Evolutionary conservation across 169 alveolate species (phyloP).

Genomic region (Amoebophrya sp.): DNA sequence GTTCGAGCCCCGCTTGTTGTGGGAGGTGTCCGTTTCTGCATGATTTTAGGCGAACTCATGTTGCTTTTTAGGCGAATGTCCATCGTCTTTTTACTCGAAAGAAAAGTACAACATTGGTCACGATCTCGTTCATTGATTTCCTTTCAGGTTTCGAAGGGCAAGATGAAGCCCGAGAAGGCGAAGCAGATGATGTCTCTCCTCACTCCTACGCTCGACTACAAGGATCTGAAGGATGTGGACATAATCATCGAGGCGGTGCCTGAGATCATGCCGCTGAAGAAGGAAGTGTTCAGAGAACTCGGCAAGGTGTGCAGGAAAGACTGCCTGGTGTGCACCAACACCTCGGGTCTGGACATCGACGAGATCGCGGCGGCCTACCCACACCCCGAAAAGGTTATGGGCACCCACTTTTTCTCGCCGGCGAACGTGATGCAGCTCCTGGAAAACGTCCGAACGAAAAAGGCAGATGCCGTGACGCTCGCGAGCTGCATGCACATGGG

Average conservation of each 20-base stretch:
- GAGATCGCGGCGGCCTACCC: slow-evolving; percentile 26
- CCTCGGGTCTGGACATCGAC: slow-evolving; percentile 33
- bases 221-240: slow-evolving; percentile 32
- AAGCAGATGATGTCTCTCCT: slow-evolving; percentile 13
- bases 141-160: slow-evolving; percentile 5
- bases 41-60: too few relatives aligned
- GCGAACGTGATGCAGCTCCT: slow-evolving; percentile 37
- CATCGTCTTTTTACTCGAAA: too few relatives aligned
- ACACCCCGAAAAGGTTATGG: slow-evolving; percentile 16
- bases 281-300: slow-evolving; percentile 16
- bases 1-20: too few relatives aligned
- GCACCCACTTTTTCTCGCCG: slow-evolving; percentile 35
- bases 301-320: slow-evolving; percentile 3
- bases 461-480: slow-evolving; percentile 18
- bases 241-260: slow-evolving; percentile 36
- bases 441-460: slow-evolving; percentile 30
- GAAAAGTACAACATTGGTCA: background rate
- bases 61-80: too few relatives aligned
- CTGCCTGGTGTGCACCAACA: slow-evolving; percentile 29
- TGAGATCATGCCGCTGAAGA: slow-evolving; percentile 28
- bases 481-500: slow-evolving; percentile 37
- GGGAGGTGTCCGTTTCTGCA: too few relatives aligned
- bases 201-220: slow-evolving; percentile 30
- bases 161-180: slow-evolving; percentile 10
- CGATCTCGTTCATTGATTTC: background rate